phyloP scores from a whole-genome alignment of 345 rosid species.

The Aurinia saxatilis region DNA sequence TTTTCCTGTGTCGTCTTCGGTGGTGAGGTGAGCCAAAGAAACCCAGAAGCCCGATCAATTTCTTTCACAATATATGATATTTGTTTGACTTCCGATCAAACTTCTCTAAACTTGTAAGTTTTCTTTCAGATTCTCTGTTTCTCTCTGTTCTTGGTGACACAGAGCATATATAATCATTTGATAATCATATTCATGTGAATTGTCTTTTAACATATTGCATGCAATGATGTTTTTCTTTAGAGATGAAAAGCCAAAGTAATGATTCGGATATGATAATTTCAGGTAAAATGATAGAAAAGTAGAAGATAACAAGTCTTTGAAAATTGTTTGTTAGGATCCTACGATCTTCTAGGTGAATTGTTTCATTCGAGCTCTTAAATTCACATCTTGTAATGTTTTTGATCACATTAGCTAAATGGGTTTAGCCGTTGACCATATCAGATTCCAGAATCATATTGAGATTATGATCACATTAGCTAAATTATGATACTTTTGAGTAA shows the following conservation, averaged over 20 bases:
- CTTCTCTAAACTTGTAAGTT: slow-evolving; percentile 19
- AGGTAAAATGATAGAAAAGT: neutral
- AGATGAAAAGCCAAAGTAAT: neutral
- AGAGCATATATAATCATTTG: neutral
- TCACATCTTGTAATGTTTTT: neutral
- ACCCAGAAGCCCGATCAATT: no score
- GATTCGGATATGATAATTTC: neutral
- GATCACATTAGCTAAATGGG: neutral
- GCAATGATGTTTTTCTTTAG: slow-evolving; percentile 20
- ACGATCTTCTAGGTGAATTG: neutral
- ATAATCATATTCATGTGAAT: slow-evolving; percentile 1
- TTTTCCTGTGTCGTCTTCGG: no score
- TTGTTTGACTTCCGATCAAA: slow-evolving; percentile 18
- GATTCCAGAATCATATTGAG: neutral
- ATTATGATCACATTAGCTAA: neutral
- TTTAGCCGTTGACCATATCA: neutral
- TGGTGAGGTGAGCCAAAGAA: no score
- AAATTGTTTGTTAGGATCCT: neutral
- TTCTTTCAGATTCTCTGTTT: neutral
- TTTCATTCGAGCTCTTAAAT: neutral
- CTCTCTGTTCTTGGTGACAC: slow-evolving; percentile 8
- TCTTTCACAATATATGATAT: neutral
- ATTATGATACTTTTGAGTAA: neutral
- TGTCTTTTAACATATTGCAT: slow-evolving; percentile 17
- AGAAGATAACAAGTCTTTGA: neutral